Percentiles rank a stretch among this genome's conserved stretches.
Conservation (phyloP, 1,284 basidiomycete species). For the Cryptococcus hybrid region DNA sequence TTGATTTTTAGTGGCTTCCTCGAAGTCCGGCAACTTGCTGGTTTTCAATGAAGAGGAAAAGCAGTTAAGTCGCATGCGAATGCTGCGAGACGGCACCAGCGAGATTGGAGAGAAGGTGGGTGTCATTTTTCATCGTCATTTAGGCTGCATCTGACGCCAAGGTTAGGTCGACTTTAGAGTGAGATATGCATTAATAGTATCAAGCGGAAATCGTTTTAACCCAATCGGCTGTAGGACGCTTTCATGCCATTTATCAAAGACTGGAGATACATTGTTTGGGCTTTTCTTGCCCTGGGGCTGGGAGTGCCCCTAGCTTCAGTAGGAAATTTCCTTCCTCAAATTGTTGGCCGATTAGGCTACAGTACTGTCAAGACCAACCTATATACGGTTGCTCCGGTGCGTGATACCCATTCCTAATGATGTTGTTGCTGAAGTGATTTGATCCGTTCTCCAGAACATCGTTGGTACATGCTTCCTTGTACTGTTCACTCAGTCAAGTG, state of each 20-base stretch:
- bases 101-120: constrained; percentile 52
- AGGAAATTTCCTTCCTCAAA: constrained; percentile 58
- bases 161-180: constrained; percentile 5
- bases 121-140: neutral
- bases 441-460: constrained; percentile 39
- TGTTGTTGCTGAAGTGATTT: constrained; percentile 12
- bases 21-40: constrained; percentile 53
- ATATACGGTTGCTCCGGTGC: constrained; percentile 45
- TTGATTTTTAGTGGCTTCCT: constrained; percentile 50
- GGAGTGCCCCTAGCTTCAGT: constrained; percentile 57
- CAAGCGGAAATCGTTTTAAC: constrained; percentile 9
- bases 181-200: constrained; percentile 1
- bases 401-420: constrained; percentile 42
- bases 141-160: neutral
- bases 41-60: constrained; percentile 54
- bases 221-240: constrained; percentile 46
- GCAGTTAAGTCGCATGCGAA: constrained; percentile 52
- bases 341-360: constrained; percentile 50
- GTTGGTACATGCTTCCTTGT: constrained; percentile 53
- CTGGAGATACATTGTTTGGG: constrained; percentile 51
- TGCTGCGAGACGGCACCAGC: constrained; percentile 56
- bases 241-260: constrained; percentile 54
- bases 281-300: constrained; percentile 48
- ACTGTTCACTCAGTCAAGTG: constrained; percentile 53
- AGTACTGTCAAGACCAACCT: constrained; percentile 29